Conservation (phyloP, 306 rosid genomes). For the Prosopis cineraria region DNA sequence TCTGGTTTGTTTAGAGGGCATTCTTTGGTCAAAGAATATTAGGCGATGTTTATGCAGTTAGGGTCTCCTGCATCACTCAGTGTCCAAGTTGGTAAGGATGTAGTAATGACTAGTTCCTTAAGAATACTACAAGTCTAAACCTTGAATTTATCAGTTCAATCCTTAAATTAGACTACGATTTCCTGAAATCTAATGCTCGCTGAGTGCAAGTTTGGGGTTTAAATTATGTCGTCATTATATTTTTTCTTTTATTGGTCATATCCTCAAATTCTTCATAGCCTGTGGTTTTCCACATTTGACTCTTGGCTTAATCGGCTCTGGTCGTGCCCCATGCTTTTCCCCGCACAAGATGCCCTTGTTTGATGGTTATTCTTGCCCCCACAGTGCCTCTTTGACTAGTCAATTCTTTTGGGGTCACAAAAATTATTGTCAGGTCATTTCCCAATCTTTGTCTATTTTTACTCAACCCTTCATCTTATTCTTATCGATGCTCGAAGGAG, state of each 20-base stretch:
- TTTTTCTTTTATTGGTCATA: too few relatives aligned
- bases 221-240: too few relatives aligned
- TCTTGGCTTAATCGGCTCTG: too few relatives aligned
- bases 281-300: too few relatives aligned
- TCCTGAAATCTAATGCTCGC: not conserved
- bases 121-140: too few relatives aligned
- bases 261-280: too few relatives aligned
- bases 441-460: not conserved
- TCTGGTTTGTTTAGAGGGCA: not conserved
- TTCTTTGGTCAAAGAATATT: not conserved
- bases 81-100: not conserved
- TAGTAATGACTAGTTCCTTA: not conserved
- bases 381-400: too few relatives aligned
- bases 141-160: not conserved
- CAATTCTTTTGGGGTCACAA: too few relatives aligned
- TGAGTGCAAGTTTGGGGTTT: not conserved
- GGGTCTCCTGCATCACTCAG: not conserved
- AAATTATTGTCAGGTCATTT: too few relatives aligned
- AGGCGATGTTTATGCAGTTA: not conserved
- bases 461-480: not conserved
- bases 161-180: not conserved
- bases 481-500: not conserved
- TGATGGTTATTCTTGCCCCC: too few relatives aligned
- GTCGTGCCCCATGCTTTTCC: too few relatives aligned
- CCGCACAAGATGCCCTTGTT: too few relatives aligned